These are phyloP conservation scores for Trichomonas vaginalis DNA, from an alignment of 208 protist genomes.

Conservation along the genomic window DNA sequence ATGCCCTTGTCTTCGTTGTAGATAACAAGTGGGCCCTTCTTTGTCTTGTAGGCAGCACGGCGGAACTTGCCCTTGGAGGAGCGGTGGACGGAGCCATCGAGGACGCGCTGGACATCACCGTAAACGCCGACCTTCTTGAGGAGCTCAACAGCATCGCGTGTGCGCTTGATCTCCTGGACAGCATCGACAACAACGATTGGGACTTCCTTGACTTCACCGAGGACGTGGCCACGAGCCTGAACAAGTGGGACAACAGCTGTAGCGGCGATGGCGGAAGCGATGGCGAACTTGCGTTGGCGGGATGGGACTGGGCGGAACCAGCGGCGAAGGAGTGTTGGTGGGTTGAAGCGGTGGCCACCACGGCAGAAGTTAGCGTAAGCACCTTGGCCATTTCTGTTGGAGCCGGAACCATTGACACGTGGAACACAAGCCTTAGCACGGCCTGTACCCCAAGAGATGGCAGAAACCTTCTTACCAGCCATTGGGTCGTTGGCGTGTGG, in stretches of 20 bases:
- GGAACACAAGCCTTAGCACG: slow-evolving; percentile 97
- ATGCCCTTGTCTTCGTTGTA: slow-evolving; percentile 60
- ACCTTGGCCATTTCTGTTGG: slow-evolving; percentile 83
- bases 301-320: slow-evolving; percentile 89
- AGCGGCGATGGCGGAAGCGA: slow-evolving; percentile 86
- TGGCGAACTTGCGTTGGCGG: slow-evolving; percentile 82
- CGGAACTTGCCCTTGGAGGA: slow-evolving; percentile 83
- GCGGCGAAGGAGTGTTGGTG: slow-evolving; percentile 83
- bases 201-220: slow-evolving; percentile 72
- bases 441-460: slow-evolving; percentile 97
- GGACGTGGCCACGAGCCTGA: slow-evolving; percentile 84
- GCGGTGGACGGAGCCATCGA: slow-evolving; percentile 60
- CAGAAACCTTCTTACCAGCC: slow-evolving; percentile 82
- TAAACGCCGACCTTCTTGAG: slow-evolving; percentile 70
- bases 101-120: slow-evolving; percentile 66
- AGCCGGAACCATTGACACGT: slow-evolving; percentile 87
- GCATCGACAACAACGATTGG: slow-evolving; percentile 78
- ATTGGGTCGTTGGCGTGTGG: slow-evolving; percentile 29
- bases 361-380: slow-evolving; percentile 98
- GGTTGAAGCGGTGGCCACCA: slow-evolving; percentile 92
- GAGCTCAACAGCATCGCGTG: slow-evolving; percentile 71
- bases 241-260: slow-evolving; percentile 79
- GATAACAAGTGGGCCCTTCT: slow-evolving; percentile 83
- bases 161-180: slow-evolving; percentile 70
- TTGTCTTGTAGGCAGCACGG: slow-evolving; percentile 73